Base-by-base conservation (phyloP, 2,329 filamentous ascomycete species). In the Aspergillus ochraceoroseus region DNA sequence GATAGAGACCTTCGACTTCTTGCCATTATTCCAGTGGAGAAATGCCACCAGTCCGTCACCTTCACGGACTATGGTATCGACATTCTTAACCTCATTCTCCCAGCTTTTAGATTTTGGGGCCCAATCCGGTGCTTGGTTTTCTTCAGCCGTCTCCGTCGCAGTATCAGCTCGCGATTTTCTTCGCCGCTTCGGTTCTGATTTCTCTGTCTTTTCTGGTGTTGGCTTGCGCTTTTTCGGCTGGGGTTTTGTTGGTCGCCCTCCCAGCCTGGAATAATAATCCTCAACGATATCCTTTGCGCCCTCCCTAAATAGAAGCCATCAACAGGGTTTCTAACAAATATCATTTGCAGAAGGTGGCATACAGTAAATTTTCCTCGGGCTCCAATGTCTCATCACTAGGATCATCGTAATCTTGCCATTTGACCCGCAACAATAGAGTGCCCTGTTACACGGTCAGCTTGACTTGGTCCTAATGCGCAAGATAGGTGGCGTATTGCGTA, bases 381-480 rank as follows among this genome's bases (percentile, higher is more conserved):
- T 73, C 70, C 52, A 63, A 54, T 2, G 70, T 73, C 37, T 63
- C 58, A 32, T 73, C 69, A n/a, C 54, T 48, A 2, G 61, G 58
- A 4, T 66, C 53, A 2, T 67, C 59, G 37, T 70, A 73, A 4
- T 67, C 69, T 46, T 66, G 65, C 70, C 70, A 73, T 50, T 72
- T 72, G 19, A 72, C 67, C 5, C 60, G 48, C 13, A 70, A 61
- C 23, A 62, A 43, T 15, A 72, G 53, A 12, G 53, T 53, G 22
- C 61, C 61, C 66, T 70, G 28, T 28, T 38, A 8, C 37, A 40
- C 36, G n/a, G 36, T 57, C 37, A 62, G 53, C 42, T 12, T n/a
- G n/a, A n/a, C n/a, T n/a, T n/a, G n/a, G n/a, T n/a, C n/a, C n/a
- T n/a, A n/a, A n/a, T n/a, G n/a, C n/a, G n/a, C n/a, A n/a, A n/a